A percentile compares a stretch with the other conserved stretches of the same genome.
phyloP scores from a whole-genome alignment of 2,329 filamentous ascomycete species.

The Bipolaris victoriae region DNA sequence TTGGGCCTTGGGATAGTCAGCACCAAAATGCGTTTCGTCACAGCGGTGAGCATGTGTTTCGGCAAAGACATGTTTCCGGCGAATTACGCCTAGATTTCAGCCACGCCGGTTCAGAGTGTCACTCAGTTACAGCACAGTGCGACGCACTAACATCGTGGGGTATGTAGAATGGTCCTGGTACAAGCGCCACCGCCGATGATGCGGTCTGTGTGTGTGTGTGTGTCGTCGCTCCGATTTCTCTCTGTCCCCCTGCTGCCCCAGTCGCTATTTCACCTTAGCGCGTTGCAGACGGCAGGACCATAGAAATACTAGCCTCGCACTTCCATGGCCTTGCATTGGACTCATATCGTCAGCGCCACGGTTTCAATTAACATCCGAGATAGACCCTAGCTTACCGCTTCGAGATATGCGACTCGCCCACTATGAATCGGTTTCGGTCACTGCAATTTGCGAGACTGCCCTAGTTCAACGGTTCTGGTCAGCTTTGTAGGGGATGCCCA shows the following conservation, averaged over 20 bases:
- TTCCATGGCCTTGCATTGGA: neutral
- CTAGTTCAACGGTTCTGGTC: neutral
- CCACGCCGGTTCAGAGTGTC: neutral
- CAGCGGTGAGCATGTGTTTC: neutral
- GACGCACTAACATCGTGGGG: neutral
- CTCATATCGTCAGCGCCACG: neutral
- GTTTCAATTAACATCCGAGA: neutral
- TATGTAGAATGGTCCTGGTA: too few species aligned
- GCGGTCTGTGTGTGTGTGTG: too few species aligned
- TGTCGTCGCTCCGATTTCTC: too few species aligned
- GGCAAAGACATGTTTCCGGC: neutral
- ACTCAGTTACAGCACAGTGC: neutral
- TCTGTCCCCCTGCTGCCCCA: neutral
- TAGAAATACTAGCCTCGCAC: neutral
- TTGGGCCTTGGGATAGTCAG: neutral
- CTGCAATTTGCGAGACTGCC: neutral
- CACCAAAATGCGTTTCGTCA: neutral
- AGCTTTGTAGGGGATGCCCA: neutral
- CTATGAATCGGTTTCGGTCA: neutral
- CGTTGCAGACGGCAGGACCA: neutral
- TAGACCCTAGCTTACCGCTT: neutral
- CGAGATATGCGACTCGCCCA: neutral
- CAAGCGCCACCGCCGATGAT: too few species aligned
- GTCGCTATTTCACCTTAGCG: neutral
- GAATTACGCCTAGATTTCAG: neutral